Percentiles rank a stretch among this genome's conserved stretches.
phyloP scores from a whole-genome alignment of 1,284 basidiomycete species.

The Anthracocystis setariae region DNA sequence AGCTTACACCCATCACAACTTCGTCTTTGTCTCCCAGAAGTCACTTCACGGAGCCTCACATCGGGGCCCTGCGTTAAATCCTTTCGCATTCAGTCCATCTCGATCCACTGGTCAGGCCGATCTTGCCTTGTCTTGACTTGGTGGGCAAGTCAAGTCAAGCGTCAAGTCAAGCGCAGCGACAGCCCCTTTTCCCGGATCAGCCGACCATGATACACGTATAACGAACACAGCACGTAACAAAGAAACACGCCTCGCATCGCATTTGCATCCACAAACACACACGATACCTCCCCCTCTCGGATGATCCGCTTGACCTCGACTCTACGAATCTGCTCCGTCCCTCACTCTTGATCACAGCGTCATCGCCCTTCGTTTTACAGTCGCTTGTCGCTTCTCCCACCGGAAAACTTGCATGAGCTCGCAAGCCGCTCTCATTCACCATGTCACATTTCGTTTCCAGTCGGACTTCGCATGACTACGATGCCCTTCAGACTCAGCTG shows the following conservation, averaged over 20 bases:
- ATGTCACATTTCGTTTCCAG: slow-evolving; percentile 66
- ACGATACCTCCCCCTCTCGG: background rate
- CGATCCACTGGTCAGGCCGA: too few relatives aligned
- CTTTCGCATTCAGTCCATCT: too few relatives aligned
- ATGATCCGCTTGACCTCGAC: background rate
- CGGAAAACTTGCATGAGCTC: too few relatives aligned
- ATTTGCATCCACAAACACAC: too few relatives aligned
- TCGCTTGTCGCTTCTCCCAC: too few relatives aligned
- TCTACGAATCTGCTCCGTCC: too few relatives aligned
- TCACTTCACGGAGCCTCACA: background rate
- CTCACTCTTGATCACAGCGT: background rate
- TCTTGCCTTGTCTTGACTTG: background rate
- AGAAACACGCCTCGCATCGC: background rate
- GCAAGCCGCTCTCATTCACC: background rate
- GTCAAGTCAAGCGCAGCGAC: background rate
- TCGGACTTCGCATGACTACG: slow-evolving; percentile 57
- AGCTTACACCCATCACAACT: background rate
- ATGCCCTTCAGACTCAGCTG: slow-evolving; percentile 59
- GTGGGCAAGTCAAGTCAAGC: too few relatives aligned
- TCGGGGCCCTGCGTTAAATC: too few relatives aligned
- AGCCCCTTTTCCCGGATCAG: background rate
- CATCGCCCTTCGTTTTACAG: too few relatives aligned
- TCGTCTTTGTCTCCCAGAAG: background rate
- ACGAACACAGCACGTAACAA: background rate
- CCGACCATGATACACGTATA: background rate